phyloP scores from a whole-genome alignment of 139 green algal genomes.

The Nannochloris sp. region DNA sequence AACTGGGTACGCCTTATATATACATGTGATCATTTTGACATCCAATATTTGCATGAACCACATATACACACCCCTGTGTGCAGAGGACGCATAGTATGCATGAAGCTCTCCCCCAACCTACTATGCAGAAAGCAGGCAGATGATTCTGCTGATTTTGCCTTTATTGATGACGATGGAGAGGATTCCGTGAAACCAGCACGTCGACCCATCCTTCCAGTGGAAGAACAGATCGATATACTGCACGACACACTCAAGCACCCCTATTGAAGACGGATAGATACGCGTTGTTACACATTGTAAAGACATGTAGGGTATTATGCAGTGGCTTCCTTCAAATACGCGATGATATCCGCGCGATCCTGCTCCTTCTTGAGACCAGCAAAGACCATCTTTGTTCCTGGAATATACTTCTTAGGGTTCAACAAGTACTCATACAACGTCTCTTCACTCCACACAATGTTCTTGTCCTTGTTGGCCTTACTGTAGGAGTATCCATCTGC shows the following conservation, averaged over 20 bases:
- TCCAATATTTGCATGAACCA: too few relatives aligned
- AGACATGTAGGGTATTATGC: conserved; percentile 24
- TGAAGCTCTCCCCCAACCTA: too few relatives aligned
- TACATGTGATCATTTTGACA: too few relatives aligned
- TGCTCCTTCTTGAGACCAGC: conserved; percentile 96
- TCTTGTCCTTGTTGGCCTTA: conserved; percentile 95
- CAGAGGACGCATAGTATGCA: too few relatives aligned
- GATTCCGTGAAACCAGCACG: too few relatives aligned
- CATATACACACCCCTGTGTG: too few relatives aligned
- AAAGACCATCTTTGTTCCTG: conserved; percentile 99
- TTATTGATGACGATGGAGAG: too few relatives aligned
- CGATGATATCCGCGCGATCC: conserved; percentile 72
- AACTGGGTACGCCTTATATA: conserved; percentile 30
- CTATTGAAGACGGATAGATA: too few relatives aligned
- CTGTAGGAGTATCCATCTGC: conserved; percentile 87
- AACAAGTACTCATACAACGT: conserved; percentile 94
- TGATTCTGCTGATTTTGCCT: too few relatives aligned
- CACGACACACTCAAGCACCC: not conserved
- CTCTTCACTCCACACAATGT: conserved; percentile 72
- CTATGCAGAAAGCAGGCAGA: too few relatives aligned
- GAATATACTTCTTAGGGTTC: conserved; percentile 97
- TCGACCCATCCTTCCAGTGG: not conserved
- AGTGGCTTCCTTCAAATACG: conserved; percentile 77
- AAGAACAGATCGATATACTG: not conserved
- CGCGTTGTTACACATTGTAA: not conserved